These are phyloP conservation scores for Artemisia tridentata DNA, from an alignment of 129 eudicot species.

Conservation along the genomic window DNA sequence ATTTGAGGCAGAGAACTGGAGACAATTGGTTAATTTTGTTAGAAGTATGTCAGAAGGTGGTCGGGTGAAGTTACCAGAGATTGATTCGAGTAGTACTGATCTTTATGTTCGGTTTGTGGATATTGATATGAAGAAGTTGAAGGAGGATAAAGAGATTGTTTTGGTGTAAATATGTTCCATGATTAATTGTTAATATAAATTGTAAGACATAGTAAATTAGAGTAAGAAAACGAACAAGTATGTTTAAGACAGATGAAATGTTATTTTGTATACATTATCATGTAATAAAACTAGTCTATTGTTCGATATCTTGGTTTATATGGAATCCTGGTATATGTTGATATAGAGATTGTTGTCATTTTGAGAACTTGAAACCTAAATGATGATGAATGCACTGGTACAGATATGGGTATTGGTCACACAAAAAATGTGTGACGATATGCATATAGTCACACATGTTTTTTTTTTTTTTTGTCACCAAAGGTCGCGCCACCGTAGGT, in stretches of 20 bases:
- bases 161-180: constrained; percentile 44
- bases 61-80: constrained; percentile 45
- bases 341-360: not conserved
- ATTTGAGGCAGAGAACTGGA: constrained; percentile 86
- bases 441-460: too few relatives aligned
- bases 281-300: constrained; percentile 6
- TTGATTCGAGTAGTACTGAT: constrained; percentile 56
- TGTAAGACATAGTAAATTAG: constrained; percentile 7
- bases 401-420: too few relatives aligned
- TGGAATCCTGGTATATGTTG: not conserved
- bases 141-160: constrained; percentile 39
- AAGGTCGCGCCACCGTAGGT: too few relatives aligned
- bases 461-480: too few relatives aligned
- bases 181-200: constrained; percentile 10
- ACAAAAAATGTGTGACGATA: too few relatives aligned
- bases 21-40: constrained; percentile 72
- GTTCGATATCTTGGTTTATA: not conserved
- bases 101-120: constrained; percentile 72
- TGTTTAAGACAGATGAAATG: constrained; percentile 17
- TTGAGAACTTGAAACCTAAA: not conserved
- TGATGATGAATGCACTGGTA: too few relatives aligned
- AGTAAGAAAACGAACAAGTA: not conserved
- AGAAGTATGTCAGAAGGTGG: constrained; percentile 86
- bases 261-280: constrained; percentile 12
- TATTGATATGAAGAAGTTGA: constrained; percentile 23